A percentile compares a stretch with the other conserved stretches of the same genome.
Conservation (phyloP, 345 rosid species). For the Limnanthes douglasii region DNA sequence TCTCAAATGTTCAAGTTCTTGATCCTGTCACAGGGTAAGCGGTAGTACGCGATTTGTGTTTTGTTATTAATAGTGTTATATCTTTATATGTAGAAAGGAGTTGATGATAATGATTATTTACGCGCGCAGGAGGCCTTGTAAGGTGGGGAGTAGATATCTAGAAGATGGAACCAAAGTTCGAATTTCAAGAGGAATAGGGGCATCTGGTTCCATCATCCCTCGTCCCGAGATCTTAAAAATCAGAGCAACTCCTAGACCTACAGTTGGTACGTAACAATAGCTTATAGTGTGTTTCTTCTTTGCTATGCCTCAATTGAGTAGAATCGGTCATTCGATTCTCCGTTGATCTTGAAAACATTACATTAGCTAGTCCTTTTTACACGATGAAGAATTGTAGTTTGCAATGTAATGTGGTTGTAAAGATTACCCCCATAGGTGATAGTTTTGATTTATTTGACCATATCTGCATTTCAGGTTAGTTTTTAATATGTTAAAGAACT, state of each 20-base stretch:
- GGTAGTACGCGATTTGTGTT: not conserved
- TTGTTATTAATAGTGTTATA: not conserved
- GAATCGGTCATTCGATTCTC: too few species aligned
- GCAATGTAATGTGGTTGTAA: too few species aligned
- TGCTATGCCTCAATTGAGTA: too few species aligned
- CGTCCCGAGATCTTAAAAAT: conserved; percentile 91
- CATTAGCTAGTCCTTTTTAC: too few species aligned
- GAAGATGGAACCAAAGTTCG: conserved; percentile 98
- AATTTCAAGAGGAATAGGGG: conserved; percentile 73
- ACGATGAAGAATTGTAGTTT: too few species aligned
- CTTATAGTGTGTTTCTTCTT: too few species aligned
- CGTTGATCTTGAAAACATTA: too few species aligned
- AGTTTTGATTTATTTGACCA: too few species aligned
- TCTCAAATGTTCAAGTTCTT: conserved; percentile 85
- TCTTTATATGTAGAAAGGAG: not conserved
- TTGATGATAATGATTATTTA: not conserved
- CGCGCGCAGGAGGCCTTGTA: conserved; percentile 66
- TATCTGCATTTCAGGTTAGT: too few species aligned
- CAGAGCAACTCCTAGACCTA: conserved; percentile 79
- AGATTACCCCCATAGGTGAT: too few species aligned
- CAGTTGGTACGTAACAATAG: conserved; percentile 31
- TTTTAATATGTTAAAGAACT: too few species aligned
- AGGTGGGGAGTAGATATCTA: conserved; percentile 64
- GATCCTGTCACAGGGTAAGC: conserved; percentile 87
- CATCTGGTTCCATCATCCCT: conserved; percentile 85